phyloP scores from a whole-genome alignment of 2,329 filamentous ascomycete genomes.

The Fusarium torulosum region DNA sequence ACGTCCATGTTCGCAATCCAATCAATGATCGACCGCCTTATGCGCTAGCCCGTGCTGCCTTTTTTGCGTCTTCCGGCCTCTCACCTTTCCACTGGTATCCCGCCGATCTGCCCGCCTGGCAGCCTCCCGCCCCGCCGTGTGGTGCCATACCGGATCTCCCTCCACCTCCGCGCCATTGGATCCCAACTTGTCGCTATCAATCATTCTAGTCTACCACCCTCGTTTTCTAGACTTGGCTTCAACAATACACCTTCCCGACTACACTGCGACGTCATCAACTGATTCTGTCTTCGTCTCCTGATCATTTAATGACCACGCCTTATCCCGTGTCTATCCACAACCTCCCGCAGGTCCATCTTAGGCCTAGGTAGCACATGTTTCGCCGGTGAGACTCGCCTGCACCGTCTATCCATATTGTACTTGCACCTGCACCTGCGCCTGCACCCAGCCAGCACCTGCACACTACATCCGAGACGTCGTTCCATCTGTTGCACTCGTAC shows the following conservation, averaged over 20 bases:
- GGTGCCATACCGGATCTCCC: constrained; percentile 36
- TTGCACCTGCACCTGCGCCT: constrained; percentile 35
- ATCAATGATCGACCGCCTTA: constrained; percentile 27
- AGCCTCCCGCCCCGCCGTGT: constrained; percentile 39
- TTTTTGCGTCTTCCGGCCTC: constrained; percentile 21
- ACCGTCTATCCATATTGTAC: constrained; percentile 38
- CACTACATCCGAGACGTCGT: constrained; percentile 39
- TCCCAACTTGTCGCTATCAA: constrained; percentile 27
- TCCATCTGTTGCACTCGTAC: constrained; percentile 36
- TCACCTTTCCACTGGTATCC: constrained; percentile 16
- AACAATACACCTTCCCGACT: constrained; percentile 21
- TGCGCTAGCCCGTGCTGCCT: constrained; percentile 25
- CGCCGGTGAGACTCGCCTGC: constrained; percentile 48
- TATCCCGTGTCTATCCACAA: constrained; percentile 11
- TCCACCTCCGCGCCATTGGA: constrained; percentile 40
- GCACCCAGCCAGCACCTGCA: constrained; percentile 1
- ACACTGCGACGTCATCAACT: constrained; percentile 25
- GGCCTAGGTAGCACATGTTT: constrained; percentile 49
- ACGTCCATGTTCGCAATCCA: constrained; percentile 8
- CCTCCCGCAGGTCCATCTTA: constrained; percentile 31
- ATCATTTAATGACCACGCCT: constrained; percentile 43
- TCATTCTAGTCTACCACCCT: constrained; percentile 4
- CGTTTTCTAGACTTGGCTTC: constrained; percentile 30
- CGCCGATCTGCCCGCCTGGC: constrained; percentile 24
- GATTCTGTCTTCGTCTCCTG: constrained; percentile 16